Evolutionary conservation across 805 yeast species (phyloP).

Genomic region (Saccharomyces paradoxus): DNA sequence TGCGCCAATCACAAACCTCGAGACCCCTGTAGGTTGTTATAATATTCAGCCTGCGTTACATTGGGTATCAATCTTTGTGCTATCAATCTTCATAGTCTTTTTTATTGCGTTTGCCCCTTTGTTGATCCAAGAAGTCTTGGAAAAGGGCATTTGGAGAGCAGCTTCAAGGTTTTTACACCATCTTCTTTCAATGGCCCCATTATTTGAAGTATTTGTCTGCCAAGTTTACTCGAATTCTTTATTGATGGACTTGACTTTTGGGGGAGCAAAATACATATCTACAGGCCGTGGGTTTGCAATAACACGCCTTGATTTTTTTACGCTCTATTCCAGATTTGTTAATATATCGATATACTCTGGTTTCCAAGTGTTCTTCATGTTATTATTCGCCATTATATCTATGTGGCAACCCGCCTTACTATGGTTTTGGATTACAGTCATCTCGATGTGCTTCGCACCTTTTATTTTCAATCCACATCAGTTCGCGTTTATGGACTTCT

Average conservation of each 20-base stretch:
- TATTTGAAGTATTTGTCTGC: constrained; percentile 92
- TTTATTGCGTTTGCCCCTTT: constrained; percentile 86
- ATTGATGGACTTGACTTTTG: constrained; percentile 68
- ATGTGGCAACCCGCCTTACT: constrained; percentile 73
- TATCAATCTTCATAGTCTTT: constrained; percentile 87
- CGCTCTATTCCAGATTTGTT: constrained; percentile 69
- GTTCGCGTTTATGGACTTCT: constrained; percentile 59
- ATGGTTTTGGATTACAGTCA: constrained; percentile 67
- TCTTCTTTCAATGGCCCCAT: constrained; percentile 72
- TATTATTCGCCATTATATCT: constrained; percentile 67
- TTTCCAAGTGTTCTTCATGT: constrained; percentile 53
- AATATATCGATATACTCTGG: constrained; percentile 74
- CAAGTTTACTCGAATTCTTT: constrained; percentile 82
- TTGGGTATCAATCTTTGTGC: constrained; percentile 83
- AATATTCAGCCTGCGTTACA: constrained; percentile 75
- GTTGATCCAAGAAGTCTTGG: constrained; percentile 78
- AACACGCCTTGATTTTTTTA: constrained; percentile 62
- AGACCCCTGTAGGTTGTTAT: constrained; percentile 76
- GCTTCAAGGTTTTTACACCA: constrained; percentile 63
- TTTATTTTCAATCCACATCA: constrained; percentile 74
- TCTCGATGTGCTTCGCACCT: constrained; percentile 62
- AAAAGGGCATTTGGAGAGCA: constrained; percentile 77
- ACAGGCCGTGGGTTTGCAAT: constrained; percentile 95
- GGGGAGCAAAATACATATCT: constrained; percentile 86
- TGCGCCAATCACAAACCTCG: constrained; percentile 64